These are phyloP conservation scores for Geoglossum glabrum DNA, from an alignment of 495 filamentous ascomycete species.

Conservation along the genomic window DNA sequence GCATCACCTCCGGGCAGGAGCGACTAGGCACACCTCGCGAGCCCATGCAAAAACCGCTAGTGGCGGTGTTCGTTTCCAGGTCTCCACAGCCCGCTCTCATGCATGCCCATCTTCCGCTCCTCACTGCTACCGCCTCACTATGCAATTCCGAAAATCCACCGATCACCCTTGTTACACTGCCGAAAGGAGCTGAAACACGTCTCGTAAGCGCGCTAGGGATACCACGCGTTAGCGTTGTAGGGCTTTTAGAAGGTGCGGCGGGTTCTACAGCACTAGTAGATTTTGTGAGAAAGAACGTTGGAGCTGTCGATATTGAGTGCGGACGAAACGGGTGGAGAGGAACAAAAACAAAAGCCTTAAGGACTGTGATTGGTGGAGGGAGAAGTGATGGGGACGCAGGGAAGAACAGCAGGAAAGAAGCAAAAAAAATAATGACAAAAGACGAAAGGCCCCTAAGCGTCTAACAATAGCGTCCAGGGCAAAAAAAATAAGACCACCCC, in stretches of 20 bases:
- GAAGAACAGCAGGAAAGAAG: background rate
- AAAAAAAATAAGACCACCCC: background rate
- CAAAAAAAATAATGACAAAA: background rate
- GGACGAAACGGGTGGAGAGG: slow-evolving; percentile 9
- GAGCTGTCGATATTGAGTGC: slow-evolving; percentile 20
- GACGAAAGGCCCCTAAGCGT: no score
- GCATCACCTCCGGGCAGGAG: background rate
- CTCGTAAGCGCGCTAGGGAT: slow-evolving; percentile 31
- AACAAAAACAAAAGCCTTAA: slow-evolving; percentile 9
- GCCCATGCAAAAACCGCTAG: slow-evolving; percentile 9
- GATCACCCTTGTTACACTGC: slow-evolving; percentile 34
- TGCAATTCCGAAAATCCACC: slow-evolving; percentile 16
- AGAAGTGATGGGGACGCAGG: background rate
- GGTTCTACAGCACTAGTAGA: slow-evolving; percentile 27
- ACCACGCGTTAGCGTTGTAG: slow-evolving; percentile 38
- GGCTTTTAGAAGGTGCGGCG: slow-evolving; percentile 27
- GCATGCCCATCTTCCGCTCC: slow-evolving; percentile 38
- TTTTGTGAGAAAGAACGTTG: slow-evolving; percentile 27
- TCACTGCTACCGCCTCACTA: slow-evolving; percentile 30
- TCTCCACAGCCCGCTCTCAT: slow-evolving; percentile 29
- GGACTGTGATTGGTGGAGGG: background rate
- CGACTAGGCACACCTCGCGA: slow-evolving; percentile 5
- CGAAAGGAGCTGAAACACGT: slow-evolving; percentile 28
- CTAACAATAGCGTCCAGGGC: no score
- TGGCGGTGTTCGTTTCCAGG: slow-evolving; percentile 31